Base-by-base conservation (phyloP, 441 rosid species). In the Pelargonium cotyledonis region DNA sequence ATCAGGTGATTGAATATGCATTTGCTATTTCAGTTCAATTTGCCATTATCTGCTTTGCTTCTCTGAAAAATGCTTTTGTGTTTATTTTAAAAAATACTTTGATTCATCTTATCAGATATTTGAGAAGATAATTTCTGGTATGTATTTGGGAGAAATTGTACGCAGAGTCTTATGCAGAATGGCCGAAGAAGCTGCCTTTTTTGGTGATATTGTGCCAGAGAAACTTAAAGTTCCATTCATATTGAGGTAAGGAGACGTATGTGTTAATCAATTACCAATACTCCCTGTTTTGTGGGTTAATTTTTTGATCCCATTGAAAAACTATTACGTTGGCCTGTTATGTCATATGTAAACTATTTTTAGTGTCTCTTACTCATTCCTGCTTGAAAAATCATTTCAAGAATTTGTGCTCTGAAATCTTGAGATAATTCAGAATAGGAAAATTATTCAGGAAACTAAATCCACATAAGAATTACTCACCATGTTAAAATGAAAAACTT, bases 101-200 rank as follows among this genome's bases (percentile, higher is more conserved):
- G 0, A 7, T 12, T 65, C 14, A 41, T 60, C 63, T 16, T 12
- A 7, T 15, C 80, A 84, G 84, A 73, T 80, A 49, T 78, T 76
- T 38, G 84, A 78, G 75, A 77, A 84, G 76, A 60, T 77, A 19
- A 80, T 82, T 61, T 82, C 88, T 8, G 83, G 88, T 44, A 78
- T 81, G 88, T 84, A 82, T 46, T 72, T 82, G 72, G 80, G 85
- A 71, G 88, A 84, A 72, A 73, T 84, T 70, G 72, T 73, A 35
- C 79, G 88, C 5, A 70, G 81, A 77, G 84, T 77, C 65, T 67
- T 82, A 64, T 72, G 62, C 41, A 80, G 75, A 69, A 77, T 82
- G 85, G 85, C 84, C 0, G 73, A 80, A 43, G 83, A 84, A 67
- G 80, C 81, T 60, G 73, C 64, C 5, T 57, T 84, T 55, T 80